phyloP scores from a whole-genome alignment of 495 filamentous ascomycete species.

The Cairneyella variabilis region DNA sequence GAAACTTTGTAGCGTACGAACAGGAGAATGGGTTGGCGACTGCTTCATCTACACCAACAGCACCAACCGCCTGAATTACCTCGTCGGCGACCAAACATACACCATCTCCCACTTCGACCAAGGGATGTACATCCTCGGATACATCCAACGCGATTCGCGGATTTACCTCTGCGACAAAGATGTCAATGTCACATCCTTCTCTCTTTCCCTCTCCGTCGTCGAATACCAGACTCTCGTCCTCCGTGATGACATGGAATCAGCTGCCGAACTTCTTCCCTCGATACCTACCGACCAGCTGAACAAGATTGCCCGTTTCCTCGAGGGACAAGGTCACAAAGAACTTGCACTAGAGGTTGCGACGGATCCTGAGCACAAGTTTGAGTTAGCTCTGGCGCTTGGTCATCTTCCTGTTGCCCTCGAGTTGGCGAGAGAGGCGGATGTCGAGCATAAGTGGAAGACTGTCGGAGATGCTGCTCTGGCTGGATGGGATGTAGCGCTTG shows the following conservation, averaged over 20 bases:
- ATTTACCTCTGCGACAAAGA: conserved; percentile 96
- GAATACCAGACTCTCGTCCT: conserved; percentile 97
- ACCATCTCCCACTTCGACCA: conserved; percentile 98
- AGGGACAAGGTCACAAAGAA: conserved; percentile 96
- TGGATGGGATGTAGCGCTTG: conserved; percentile 81
- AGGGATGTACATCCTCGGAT: conserved; percentile 91
- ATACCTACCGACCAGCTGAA: conserved; percentile 90
- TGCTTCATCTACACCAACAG: conserved; percentile 98
- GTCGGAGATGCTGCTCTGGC: conserved; percentile 87
- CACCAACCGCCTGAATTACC: conserved; percentile 95
- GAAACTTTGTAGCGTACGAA: conserved; percentile 60
- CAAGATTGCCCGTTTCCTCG: conserved; percentile 96
- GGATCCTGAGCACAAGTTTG: conserved; percentile 94
- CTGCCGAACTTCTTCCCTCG: conserved; percentile 74
- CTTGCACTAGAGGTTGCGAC: conserved; percentile 94
- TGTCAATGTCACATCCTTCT: conserved; percentile 83
- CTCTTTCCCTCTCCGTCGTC: conserved; percentile 87
- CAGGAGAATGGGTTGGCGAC: conserved; percentile 97
- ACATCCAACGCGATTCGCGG: conserved; percentile 86
- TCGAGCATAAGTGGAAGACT: conserved; percentile 96
- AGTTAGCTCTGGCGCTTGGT: conserved; percentile 79
- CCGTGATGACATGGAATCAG: conserved; percentile 90
- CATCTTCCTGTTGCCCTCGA: conserved; percentile 80
- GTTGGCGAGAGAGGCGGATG: conserved; percentile 77
- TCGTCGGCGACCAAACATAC: conserved; percentile 97